Evolutionary conservation across 2,329 filamentous ascomycete genomes (phyloP), one percentile per base, ranked within the genome.

Genomic region (Hypoxylon sp.): DNA sequence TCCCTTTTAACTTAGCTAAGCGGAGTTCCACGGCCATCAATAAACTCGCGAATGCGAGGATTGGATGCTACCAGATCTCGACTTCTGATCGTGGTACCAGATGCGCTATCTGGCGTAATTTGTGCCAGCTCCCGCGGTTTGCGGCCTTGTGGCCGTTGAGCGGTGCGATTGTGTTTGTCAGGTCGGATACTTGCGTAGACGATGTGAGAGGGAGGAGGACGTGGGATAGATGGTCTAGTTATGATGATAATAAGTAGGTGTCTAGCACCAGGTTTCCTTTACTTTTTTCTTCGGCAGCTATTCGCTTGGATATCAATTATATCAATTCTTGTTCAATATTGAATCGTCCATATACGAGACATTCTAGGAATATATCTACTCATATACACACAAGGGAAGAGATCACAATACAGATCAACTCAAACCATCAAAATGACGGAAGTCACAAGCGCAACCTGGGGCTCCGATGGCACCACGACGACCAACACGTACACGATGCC

Each of bases 351-450:
- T n/a, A 21, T 21, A 41, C 16, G 8, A 41, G 37, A 5, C n/a
- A 7, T 19, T 5, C 16, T 41, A 14, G 16, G 16, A 41, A 14
- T 30, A 29, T 39, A 25, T 3, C 21, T 41, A 19, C 12, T 27
- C 5, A 6, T 23, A 58, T 19, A 23, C 46, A 12, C 12, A 7
- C 9, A 45, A 14, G 32, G n/a, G 5, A 6, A n/a, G 32, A 5
- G 4, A 2, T 8, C n/a, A n/a, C n/a, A n/a, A n/a, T n/a, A n/a
- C n/a, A n/a, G n/a, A n/a, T n/a, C n/a, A n/a, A n/a, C n/a, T n/a
- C n/a, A n/a, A n/a, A n/a, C n/a, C n/a, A n/a, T n/a, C 23, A 50
- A 43, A 25, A 66, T 69, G 66, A 69, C 66, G 19, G 63, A 55
- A 43, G 30, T 65, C 16, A 65, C 62, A 19, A 61, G 51, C 43